Evolutionary conservation across 345 rosid genomes (phyloP).

Genomic region (Eucalyptus tenuipes): DNA sequence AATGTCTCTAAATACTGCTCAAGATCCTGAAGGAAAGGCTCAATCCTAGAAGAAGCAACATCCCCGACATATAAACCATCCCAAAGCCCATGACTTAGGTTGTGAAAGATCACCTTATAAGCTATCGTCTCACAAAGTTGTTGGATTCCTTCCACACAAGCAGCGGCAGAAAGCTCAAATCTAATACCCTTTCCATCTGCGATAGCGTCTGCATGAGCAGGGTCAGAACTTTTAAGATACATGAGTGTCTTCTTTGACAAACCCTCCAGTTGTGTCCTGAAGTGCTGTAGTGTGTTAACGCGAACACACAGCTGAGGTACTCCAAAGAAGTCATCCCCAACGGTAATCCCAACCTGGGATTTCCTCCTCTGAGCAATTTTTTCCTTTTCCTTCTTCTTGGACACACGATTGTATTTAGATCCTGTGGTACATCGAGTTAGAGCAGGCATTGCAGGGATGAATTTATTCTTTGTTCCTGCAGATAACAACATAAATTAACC

Average conservation of each 20-base stretch:
- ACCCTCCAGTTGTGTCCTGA: conserved; percentile 49
- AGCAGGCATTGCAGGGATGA: conserved; percentile 65
- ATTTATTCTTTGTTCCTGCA: conserved; percentile 58
- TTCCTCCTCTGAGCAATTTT: conserved; percentile 34
- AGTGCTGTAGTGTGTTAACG: conserved; percentile 64
- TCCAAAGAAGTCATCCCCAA: conserved; percentile 34
- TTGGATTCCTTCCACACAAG: conserved; percentile 71
- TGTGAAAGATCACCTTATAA: conserved; percentile 73
- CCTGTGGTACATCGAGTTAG: conserved; percentile 71
- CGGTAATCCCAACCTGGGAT: conserved; percentile 37
- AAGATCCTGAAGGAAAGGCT: conserved; percentile 71
- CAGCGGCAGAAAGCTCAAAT: conserved; percentile 58
- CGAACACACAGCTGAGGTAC: conserved; percentile 72
- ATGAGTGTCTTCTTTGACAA: conserved; percentile 44
- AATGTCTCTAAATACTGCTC: conserved; percentile 62
- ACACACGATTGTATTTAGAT: conserved; percentile 58
- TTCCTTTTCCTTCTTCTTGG: conserved; percentile 65
- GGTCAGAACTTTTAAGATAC: conserved; percentile 56
- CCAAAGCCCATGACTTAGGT: conserved; percentile 70
- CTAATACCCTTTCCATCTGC: conserved; percentile 33
- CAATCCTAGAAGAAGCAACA: conserved; percentile 70
- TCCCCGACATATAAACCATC: conserved; percentile 72
- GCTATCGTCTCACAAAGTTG: conserved; percentile 72
- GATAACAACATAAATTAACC: background rate
- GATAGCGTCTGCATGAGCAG: conserved; percentile 18